These are phyloP conservation scores for Beta corolliflora DNA, from an alignment of 179 eudicot species.

Conservation along the genomic window DNA sequence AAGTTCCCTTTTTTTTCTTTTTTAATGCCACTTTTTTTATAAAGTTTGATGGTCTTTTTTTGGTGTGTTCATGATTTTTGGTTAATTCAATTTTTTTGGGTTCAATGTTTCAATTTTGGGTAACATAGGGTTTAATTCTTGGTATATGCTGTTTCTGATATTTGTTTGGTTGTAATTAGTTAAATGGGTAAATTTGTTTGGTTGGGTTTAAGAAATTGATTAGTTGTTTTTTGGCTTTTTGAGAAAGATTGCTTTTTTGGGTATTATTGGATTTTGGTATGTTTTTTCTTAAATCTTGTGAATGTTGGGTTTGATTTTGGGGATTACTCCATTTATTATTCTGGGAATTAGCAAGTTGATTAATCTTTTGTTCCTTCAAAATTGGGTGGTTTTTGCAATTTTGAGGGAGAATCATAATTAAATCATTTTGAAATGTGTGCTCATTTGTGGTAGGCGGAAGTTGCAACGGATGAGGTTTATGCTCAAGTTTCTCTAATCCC, in stretches of 20 bases:
- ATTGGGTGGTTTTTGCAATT: conserved; percentile 30
- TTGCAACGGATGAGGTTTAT: conserved; percentile 84
- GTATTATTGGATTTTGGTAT: not conserved
- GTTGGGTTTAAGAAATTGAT: not conserved
- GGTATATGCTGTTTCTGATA: conserved; percentile 32
- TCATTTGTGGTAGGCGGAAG: conserved; percentile 65
- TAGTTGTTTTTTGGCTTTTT: conserved; percentile 17
- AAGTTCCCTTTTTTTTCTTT: conserved; percentile 25
- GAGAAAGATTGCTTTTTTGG: conserved; percentile 29
- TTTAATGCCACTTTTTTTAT: not conserved
- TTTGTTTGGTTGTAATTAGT: conserved; percentile 25
- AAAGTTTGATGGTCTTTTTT: not conserved
- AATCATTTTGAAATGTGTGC: conserved; percentile 41
- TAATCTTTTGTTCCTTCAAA: conserved; percentile 34
- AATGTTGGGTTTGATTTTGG: conserved; percentile 35
- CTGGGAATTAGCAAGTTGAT: conserved; percentile 24
- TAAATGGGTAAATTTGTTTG: not conserved
- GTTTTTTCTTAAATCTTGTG: conserved; percentile 30
- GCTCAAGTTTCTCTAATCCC: conserved; percentile 88
- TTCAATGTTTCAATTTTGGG: conserved; percentile 23
- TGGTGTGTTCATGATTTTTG: not conserved
- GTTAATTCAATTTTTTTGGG: conserved; percentile 7
- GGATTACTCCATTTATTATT: conserved; percentile 25
- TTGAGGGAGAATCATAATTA: conserved; percentile 11
- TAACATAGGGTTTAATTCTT: conserved; percentile 30